Conservation (phyloP, 1,139 yeast genomes). For the Pichia sp. region DNA sequence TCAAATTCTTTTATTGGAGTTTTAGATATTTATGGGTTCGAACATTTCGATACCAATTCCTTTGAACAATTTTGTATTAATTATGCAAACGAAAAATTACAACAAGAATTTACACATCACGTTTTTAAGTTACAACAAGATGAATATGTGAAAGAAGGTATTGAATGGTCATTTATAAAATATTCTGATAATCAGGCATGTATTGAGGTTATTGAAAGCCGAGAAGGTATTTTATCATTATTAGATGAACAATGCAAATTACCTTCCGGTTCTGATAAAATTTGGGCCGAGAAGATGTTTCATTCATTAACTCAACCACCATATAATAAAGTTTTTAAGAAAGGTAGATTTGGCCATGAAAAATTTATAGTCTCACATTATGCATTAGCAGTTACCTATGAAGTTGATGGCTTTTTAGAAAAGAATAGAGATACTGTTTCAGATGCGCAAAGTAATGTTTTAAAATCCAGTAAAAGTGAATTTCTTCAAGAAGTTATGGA, state of each 20-base stretch:
- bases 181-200: constrained; percentile 97
- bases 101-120: constrained; percentile 95
- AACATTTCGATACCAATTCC: constrained; percentile 87
- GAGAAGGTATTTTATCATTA: constrained; percentile 77
- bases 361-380: constrained; percentile 90
- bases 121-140: constrained; percentile 96
- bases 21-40: constrained; percentile 94
- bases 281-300: constrained; percentile 88
- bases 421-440: constrained; percentile 97
- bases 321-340: constrained; percentile 72
- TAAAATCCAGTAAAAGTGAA: constrained; percentile 59
- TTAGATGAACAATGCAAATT: constrained; percentile 93
- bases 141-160: constrained; percentile 84
- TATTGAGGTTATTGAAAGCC: constrained; percentile 84
- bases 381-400: constrained; percentile 90
- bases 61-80: constrained; percentile 97
- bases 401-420: constrained; percentile 90
- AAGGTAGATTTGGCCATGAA: constrained; percentile 90
- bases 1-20: constrained; percentile 82
- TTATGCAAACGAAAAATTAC: constrained; percentile 94
- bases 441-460: constrained; percentile 84
- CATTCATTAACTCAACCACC: constrained; percentile 77
- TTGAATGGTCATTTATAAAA: constrained; percentile 96
- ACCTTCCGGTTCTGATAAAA: constrained; percentile 89
- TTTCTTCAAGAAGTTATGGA: constrained; percentile 59